These are phyloP conservation scores for Verticillium nubilum DNA, from an alignment of 2,329 filamentous ascomycete species.

Conservation along the genomic window DNA sequence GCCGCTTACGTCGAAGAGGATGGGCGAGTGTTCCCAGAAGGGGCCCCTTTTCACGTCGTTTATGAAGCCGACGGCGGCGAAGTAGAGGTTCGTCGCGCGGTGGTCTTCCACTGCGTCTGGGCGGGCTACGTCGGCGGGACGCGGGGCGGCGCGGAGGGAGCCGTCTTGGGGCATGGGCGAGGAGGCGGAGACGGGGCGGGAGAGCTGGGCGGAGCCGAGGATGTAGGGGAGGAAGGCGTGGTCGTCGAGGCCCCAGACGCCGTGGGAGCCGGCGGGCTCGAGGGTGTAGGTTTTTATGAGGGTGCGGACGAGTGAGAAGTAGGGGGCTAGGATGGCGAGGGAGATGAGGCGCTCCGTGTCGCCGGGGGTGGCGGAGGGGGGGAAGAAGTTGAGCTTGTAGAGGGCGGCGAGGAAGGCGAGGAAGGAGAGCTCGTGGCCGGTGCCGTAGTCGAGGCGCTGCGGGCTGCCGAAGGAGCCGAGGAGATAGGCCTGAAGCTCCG, in stretches of 20 bases:
- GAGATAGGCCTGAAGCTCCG: conserved; percentile 55
- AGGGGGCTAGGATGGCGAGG: conserved; percentile 77
- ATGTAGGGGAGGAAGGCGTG: conserved; percentile 93
- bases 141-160: conserved; percentile 65
- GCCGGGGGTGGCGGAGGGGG: conserved; percentile 20
- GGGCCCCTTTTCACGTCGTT: conserved; percentile 94
- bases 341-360: conserved; percentile 74
- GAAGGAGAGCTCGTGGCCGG: conserved; percentile 93
- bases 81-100: conserved; percentile 76
- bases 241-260: conserved; percentile 98
- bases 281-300: conserved; percentile 88
- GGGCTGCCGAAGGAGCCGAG: conserved; percentile 82
- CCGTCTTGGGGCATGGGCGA: conserved; percentile 71
- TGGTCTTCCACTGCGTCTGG: conserved; percentile 58
- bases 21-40: conserved; percentile 93
- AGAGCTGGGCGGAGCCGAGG: conserved; percentile 87
- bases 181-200: conserved; percentile 61
- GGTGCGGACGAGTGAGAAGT: conserved; percentile 72
- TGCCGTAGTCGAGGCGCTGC: conserved; percentile 90
- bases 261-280: conserved; percentile 92
- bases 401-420: conserved; percentile 83
- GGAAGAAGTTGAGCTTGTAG: conserved; percentile 84
- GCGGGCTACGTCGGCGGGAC: conserved; percentile 65
- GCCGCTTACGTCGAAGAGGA: conserved; percentile 89
- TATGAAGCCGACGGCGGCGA: conserved; percentile 93